These are phyloP conservation scores for Trifolium fragiferum DNA, from an alignment of 306 rosid genomes.

Conservation along the genomic window DNA sequence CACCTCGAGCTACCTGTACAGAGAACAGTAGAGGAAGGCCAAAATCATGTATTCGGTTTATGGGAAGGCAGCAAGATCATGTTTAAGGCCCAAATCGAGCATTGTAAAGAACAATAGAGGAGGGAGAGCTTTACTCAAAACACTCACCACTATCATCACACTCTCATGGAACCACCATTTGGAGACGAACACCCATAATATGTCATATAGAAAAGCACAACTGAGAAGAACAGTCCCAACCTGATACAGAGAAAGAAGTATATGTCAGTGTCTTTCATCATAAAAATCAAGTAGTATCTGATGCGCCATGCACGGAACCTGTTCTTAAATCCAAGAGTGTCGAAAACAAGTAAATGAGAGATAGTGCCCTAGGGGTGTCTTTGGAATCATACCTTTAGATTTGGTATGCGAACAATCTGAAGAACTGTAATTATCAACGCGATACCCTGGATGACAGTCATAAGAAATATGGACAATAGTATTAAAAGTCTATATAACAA, in stretches of 20 bases:
- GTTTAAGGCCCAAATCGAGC: slow-evolving; percentile 33
- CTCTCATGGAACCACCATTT: slow-evolving; percentile 98
- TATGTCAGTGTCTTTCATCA: not conserved
- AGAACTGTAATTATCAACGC: slow-evolving; percentile 94
- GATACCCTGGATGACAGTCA: slow-evolving; percentile 68
- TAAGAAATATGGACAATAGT: not conserved
- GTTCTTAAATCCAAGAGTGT: slow-evolving; percentile 20
- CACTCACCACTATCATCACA: slow-evolving; percentile 99
- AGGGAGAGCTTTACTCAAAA: slow-evolving; percentile 16
- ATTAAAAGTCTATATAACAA: no score
- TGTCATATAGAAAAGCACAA: slow-evolving; percentile 93
- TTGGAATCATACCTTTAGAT: slow-evolving; percentile 82
- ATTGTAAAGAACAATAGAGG: slow-evolving; percentile 21
- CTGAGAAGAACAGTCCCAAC: slow-evolving; percentile 98
- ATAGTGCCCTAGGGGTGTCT: not conserved
- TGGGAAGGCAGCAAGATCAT: not conserved
- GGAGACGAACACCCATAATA: slow-evolving; percentile 97
- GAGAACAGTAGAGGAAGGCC: slow-evolving; percentile 31
- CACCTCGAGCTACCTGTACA: slow-evolving; percentile 96
- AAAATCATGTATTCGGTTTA: not conserved
- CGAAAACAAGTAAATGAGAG: slow-evolving; percentile 15
- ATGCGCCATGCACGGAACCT: not conserved
- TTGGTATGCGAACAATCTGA: slow-evolving; percentile 94
- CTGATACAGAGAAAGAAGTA: slow-evolving; percentile 51
- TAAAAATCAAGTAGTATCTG: slow-evolving; percentile 21